Evolutionary conservation across 495 filamentous ascomycete genomes (phyloP), one percentile per base, ranked within the genome.

Genomic region (Penicillium psychrofluorescens): DNA sequence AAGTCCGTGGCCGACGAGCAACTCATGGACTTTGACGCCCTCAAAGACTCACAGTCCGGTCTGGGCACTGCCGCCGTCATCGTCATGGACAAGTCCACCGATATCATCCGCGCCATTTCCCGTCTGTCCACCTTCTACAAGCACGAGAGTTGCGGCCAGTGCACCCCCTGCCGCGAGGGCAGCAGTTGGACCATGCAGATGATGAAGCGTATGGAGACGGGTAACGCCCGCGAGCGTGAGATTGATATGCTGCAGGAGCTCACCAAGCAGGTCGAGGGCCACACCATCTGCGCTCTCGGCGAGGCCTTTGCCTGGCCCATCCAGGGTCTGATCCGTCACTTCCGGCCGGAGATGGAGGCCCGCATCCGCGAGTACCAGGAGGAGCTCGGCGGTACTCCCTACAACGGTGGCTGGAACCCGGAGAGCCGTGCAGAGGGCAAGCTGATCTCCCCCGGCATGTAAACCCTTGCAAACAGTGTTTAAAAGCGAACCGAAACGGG

Each of bases 211-310:
- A 90, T 98, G 55, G 87, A 95, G 76, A 85, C 82, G 64, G 92
- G 92, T 43, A 78, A 86, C 60, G 92, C 85, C 41, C 79, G 88
- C 40, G 83, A 82, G 62, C 72, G 92, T 34, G 92, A 98, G 70
- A 98, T 98, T 63, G 92, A 98, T 66, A 98, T 98, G 92, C 78
- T 98, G 48, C 92, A 97, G 73, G 92, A 98, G 74, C 70, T 98
- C 47, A 98, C 92, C 42, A 97, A 97, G 76, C 94, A 97, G 71
- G 92, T 98, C 40, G 92, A 98, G 73, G 92, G 92, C 11, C 92
- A 97, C 72, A 95, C 92, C 11, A 98, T 98, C 50, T 98, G 92
- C 69, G 92, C 92, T 63, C 73, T 98, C 46, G 92, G 92, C 46
- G 92, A 98, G 72, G 92, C 92, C 35, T 98, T 98, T 55, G 90